Percentiles rank a stretch among this genome's conserved stretches.
Conservation (phyloP, 192 early-diverging fungal genomes). For the Chytriomyces sp. region DNA sequence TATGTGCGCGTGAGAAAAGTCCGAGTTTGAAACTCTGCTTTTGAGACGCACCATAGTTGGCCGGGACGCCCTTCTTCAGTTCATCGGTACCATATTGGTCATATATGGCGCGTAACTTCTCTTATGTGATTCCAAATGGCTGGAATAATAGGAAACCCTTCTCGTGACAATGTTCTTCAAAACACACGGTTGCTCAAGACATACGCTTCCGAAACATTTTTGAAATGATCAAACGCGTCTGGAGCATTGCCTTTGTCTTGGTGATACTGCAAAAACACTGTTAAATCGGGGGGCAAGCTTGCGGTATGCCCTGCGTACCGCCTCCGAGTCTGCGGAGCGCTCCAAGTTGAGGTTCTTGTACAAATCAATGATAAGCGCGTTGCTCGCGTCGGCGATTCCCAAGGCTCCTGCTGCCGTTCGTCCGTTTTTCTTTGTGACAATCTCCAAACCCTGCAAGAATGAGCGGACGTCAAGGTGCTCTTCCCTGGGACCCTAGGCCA, state of each 20-base stretch:
- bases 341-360: conserved; percentile 29
- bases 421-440: not conserved
- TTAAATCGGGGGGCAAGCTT: conserved; percentile 31
- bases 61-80: conserved; percentile 53
- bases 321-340: conserved; percentile 23
- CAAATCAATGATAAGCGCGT: conserved; percentile 26
- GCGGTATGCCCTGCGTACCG: conserved; percentile 25
- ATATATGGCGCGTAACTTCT: conserved; percentile 51
- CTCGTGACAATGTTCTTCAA: not conserved
- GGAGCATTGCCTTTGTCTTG: conserved; percentile 50
- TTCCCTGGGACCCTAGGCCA: not conserved
- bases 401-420: conserved; percentile 19
- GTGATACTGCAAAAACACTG: conserved; percentile 42
- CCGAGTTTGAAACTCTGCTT: not conserved
- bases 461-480: not conserved
- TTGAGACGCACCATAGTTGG: conserved; percentile 37
- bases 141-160: not conserved
- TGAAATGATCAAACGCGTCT: conserved; percentile 47
- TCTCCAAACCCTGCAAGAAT: not conserved
- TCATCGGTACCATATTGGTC: conserved; percentile 61
- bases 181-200: conserved; percentile 47
- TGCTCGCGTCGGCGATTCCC: conserved; percentile 25
- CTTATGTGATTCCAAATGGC: conserved; percentile 22
- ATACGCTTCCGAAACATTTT: conserved; percentile 49
- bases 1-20: not conserved